Evolutionary conservation across 495 filamentous ascomycete species (phyloP).

Genomic region (Trichoderma asperelloides): DNA sequence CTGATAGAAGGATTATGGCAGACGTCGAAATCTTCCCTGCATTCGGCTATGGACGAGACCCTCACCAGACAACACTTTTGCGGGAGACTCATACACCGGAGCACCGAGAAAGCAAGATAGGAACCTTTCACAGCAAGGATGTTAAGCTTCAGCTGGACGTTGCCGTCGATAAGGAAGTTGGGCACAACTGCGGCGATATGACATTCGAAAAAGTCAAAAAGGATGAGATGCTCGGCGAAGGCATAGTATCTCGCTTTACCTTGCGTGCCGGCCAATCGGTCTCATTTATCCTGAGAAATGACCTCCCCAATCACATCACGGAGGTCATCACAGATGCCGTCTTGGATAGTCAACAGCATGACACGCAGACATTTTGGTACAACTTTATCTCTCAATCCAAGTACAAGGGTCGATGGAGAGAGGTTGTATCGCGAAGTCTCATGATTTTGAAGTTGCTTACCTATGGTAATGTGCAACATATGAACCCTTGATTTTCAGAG

Average conservation of each 20-base stretch:
- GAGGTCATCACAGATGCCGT: slow-evolving; percentile 41
- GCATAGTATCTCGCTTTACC: slow-evolving; percentile 47
- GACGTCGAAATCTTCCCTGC: slow-evolving; percentile 61
- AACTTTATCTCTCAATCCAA: slow-evolving; percentile 60
- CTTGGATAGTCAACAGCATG: slow-evolving; percentile 51
- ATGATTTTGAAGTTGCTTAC: slow-evolving; percentile 66
- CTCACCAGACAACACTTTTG: slow-evolving; percentile 44
- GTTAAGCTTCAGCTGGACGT: slow-evolving; percentile 56
- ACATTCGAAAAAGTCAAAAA: slow-evolving; percentile 43
- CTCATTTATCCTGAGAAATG: slow-evolving; percentile 55
- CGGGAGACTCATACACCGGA: slow-evolving; percentile 25
- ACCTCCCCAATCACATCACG: slow-evolving; percentile 42
- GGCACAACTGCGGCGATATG: slow-evolving; percentile 37
- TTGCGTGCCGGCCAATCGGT: slow-evolving; percentile 56
- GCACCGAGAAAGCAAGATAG: slow-evolving; percentile 43
- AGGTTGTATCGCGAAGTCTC: slow-evolving; percentile 57
- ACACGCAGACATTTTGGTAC: slow-evolving; percentile 58
- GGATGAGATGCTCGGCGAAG: slow-evolving; percentile 45
- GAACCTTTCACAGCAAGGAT: slow-evolving; percentile 49
- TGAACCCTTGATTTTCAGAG: not conserved
- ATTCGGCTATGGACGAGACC: slow-evolving; percentile 55
- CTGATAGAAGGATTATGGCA: slow-evolving; percentile 9
- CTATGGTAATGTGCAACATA: slow-evolving; percentile 25
- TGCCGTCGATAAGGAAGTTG: slow-evolving; percentile 49
- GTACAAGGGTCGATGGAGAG: slow-evolving; percentile 62